Conservation (phyloP, 129 eudicot genomes). For the Arctium minus region DNA sequence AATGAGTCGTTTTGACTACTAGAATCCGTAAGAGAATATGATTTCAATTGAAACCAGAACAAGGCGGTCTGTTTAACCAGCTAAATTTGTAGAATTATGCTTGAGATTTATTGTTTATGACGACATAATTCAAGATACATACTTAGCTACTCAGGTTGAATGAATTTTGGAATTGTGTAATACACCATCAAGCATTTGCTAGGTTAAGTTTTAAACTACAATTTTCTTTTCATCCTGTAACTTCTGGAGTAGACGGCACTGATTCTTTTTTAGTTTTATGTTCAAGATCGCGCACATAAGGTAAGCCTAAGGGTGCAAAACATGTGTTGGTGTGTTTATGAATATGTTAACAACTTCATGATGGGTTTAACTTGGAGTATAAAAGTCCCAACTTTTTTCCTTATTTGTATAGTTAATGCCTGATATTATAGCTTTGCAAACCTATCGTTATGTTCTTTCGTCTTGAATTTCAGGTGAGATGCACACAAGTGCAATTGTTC, state of each 20-base stretch:
- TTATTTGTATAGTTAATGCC: neutral
- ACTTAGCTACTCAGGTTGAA: neutral
- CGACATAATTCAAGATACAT: neutral
- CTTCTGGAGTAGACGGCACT: slow-evolving; percentile 1
- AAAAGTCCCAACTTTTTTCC: neutral
- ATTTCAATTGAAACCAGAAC: neutral
- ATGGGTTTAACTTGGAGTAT: neutral
- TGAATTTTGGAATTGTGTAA: neutral
- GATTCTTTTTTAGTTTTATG: neutral
- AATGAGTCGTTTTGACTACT: neutral
- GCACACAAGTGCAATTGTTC: slow-evolving; percentile 1
- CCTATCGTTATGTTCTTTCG: neutral
- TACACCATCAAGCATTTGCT: neutral
- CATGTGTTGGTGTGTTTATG: neutral
- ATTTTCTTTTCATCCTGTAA: neutral
- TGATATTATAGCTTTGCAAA: neutral
- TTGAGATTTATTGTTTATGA: slow-evolving; percentile 4
- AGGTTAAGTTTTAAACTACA: neutral
- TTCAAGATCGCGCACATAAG: neutral
- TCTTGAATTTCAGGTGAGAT: slow-evolving; percentile 17
- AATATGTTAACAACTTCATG: neutral
- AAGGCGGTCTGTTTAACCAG: neutral
- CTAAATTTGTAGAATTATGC: neutral
- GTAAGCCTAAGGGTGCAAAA: neutral
- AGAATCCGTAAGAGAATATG: neutral